These are phyloP conservation scores for Lactifluus pinguis DNA, from an alignment of 768 basidiomycete genomes.

Conservation along the genomic window DNA sequence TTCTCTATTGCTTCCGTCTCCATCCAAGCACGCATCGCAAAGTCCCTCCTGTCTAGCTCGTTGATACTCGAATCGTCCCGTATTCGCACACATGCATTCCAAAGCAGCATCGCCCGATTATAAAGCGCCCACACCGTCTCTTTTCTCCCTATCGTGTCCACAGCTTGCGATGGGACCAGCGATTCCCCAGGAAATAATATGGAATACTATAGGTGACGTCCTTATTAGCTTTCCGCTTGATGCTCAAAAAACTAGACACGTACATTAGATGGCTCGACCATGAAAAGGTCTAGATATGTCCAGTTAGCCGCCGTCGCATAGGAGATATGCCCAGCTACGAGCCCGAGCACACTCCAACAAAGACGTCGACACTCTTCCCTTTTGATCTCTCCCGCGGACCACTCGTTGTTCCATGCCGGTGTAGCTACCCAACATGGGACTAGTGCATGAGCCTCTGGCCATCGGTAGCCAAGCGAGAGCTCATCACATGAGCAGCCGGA, in stretches of 20 bases:
- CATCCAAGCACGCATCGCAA: conserved; percentile 59
- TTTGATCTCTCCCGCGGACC: conserved; percentile 53
- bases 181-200: conserved; percentile 73
- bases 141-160: conserved; percentile 34
- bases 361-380: conserved; percentile 66
- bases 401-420: conserved; percentile 51
- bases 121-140: conserved; percentile 71
- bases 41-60: conserved; percentile 48
- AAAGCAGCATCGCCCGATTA: conserved; percentile 58
- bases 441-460: conserved; percentile 42
- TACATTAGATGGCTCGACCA: conserved; percentile 60
- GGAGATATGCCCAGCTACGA: conserved; percentile 55
- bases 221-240: not conserved
- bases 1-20: conserved; percentile 60
- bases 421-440: conserved; percentile 57
- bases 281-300: conserved; percentile 37
- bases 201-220: conserved; percentile 39
- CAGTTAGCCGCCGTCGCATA: conserved; percentile 41
- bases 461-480: conserved; percentile 43
- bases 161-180: conserved; percentile 27
- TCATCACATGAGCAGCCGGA: conserved; percentile 36
- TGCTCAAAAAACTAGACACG: conserved; percentile 22
- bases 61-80: conserved; percentile 33
- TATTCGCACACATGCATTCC: conserved; percentile 64
- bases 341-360: conserved; percentile 62